Base-by-base conservation (phyloP, 371 early-diverging fungal genomes). In the Mortierella sp. region DNA sequence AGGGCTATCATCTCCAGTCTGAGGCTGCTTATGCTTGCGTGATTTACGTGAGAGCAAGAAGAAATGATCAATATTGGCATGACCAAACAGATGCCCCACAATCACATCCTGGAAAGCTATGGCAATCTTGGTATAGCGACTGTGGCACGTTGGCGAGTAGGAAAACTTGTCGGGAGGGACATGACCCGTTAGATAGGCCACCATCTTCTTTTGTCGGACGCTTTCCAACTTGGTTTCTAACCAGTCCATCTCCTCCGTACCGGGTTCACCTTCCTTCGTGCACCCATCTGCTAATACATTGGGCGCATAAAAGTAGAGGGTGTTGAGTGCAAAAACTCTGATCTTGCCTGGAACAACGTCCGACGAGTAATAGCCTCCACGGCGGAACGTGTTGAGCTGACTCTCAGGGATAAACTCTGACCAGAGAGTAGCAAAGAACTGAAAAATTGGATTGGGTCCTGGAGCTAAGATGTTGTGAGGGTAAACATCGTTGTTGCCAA, bases 401-500 rank as follows among this genome's bases (percentile, higher is more conserved):
- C 73, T 70, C 2, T 66, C 46, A 3, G 90, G 90, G 47, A 91
- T 87, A 68, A 87, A 53, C 9, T 60, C 68, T 52, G 75, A 62
- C 89, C 89, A 92, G 25, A 89, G 68, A 61, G 53, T 71, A 66
- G 74, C 83, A 79, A 84, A 81, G 66, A 66, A 74, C 47, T 70
- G 75, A 55, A 80, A 84, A 65, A 71, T 74, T 59, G 74, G 79
- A 62, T 83, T 85, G 18, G 80, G 68, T 15, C 70, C 85, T 4
- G 58, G 74, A 0, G 64, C 70, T 48, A 88, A 61, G 19, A 81
- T 83, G 71, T 93, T 92, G 64, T 91, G 90, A 50, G 90, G 91
- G 66, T 84, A 85, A 7, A 90, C 84, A 74, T 94, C 94, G 80
- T 94, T 93, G 83, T 94, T 94, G n/a, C 94, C 94, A 56, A 88